Evolutionary conservation across 306 rosid genomes (phyloP).

Genomic region (barrel medic (Medicago truncatula)): DNA sequence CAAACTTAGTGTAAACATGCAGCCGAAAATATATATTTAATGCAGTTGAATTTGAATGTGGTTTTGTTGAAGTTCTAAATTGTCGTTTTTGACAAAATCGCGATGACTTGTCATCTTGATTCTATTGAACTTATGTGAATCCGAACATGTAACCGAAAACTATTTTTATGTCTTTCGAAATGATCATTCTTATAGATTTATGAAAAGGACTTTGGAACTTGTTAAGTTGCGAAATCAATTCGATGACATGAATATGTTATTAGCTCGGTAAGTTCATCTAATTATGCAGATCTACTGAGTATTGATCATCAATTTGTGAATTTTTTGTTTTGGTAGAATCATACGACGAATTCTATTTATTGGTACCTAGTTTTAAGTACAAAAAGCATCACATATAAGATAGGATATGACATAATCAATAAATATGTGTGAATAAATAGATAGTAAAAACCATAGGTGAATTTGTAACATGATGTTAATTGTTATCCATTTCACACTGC

Average conservation of each 20-base stretch:
- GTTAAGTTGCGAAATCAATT: no score
- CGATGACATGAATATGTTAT: background rate
- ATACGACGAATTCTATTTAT: background rate
- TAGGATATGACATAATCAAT: background rate
- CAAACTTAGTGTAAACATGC: no score
- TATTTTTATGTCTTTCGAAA: no score
- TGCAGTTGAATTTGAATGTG: no score
- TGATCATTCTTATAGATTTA: background rate
- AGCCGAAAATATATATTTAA: no score
- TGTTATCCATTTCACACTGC: background rate
- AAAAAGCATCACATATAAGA: background rate
- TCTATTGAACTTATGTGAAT: no score
- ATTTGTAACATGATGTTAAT: background rate
- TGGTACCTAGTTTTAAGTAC: background rate
- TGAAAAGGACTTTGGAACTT: no score
- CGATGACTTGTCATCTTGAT: background rate
- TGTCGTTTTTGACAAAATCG: background rate
- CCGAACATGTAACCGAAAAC: background rate
- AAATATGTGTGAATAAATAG: background rate
- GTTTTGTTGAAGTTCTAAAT: background rate
- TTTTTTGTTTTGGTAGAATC: conserved; percentile 1
- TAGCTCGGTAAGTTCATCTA: background rate
- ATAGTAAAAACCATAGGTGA: background rate
- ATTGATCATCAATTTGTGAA: background rate
- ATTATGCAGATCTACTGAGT: background rate